Conservation (phyloP, 23 red algal genomes). For the Gracilariopsis chorda region DNA sequence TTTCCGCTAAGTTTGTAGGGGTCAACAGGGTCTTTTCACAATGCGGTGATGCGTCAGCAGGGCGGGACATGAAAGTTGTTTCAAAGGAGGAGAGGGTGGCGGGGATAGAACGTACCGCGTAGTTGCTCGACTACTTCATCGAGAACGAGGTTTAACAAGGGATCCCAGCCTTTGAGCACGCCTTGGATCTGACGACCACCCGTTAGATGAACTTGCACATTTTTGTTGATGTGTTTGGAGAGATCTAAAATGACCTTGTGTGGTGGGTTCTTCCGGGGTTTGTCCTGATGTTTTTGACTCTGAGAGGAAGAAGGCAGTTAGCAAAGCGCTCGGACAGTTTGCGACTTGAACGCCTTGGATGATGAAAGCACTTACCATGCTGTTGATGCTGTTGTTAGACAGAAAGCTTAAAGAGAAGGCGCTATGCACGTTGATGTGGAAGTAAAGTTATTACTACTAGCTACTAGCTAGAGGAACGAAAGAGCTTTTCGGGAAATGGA, state of each 20-base stretch:
- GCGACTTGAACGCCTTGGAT: no score
- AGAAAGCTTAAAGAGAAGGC: no score
- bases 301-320: no score
- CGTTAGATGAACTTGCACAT: constrained; percentile 77
- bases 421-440: no score
- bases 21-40: constrained; percentile 64
- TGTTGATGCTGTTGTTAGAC: no score
- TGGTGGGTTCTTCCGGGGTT: neutral
- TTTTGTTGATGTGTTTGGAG: constrained; percentile 59
- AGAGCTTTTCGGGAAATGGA: no score
- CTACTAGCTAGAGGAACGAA: no score
- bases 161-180: constrained; percentile 91
- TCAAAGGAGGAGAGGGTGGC: no score
- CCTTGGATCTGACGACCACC: constrained; percentile 89
- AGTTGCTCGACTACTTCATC: constrained; percentile 91
- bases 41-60: neutral
- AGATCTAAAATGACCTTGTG: constrained; percentile 71
- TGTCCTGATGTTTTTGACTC: no score
- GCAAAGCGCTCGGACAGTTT: no score
- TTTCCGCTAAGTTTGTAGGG: constrained; percentile 60
- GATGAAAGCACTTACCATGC: no score
- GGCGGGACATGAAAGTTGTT: neutral
- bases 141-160: constrained; percentile 91
- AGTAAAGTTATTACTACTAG: no score
- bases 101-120: constrained; percentile 74